These are phyloP conservation scores for Trypanosoma conorhini DNA, from an alignment of 208 protist genomes.

Conservation along the genomic window DNA sequence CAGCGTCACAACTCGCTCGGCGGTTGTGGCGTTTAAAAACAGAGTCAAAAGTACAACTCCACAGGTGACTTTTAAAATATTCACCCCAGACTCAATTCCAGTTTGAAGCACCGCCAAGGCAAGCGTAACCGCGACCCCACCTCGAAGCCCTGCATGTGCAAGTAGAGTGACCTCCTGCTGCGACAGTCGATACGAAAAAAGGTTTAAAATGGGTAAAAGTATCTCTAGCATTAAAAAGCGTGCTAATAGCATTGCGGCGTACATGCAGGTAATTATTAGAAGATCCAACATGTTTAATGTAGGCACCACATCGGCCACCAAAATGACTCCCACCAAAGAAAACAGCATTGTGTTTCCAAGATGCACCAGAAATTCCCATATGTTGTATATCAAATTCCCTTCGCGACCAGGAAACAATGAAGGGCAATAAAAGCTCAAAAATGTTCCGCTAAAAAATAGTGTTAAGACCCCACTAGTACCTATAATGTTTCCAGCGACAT, in stretches of 20 bases:
- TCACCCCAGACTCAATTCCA: constrained; percentile 50
- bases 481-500: constrained; percentile 63
- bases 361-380: constrained; percentile 90
- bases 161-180: constrained; percentile 57
- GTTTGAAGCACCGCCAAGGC: constrained; percentile 66
- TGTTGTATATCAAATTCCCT: constrained; percentile 67
- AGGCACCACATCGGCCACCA: constrained; percentile 67
- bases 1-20: constrained; percentile 41
- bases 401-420: constrained; percentile 77
- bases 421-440: constrained; percentile 79
- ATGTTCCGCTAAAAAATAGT: constrained; percentile 78
- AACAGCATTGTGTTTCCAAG: constrained; percentile 88
- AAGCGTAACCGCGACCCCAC: constrained; percentile 77
- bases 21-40: constrained; percentile 73
- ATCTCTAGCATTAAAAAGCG: constrained; percentile 68
- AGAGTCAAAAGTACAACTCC: constrained; percentile 77
- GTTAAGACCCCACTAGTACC: constrained; percentile 83
- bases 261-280: constrained; percentile 56
- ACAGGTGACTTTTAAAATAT: constrained; percentile 70
- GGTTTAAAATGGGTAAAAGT: constrained; percentile 70
- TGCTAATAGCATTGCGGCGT: constrained; percentile 61
- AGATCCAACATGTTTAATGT: constrained; percentile 56
- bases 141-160: constrained; percentile 74
- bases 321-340: constrained; percentile 83
- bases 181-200: constrained; percentile 56